These are phyloP conservation scores for Umbelopsis ramanniana DNA, from an alignment of 192 early-diverging fungal species.

Conservation along the genomic window DNA sequence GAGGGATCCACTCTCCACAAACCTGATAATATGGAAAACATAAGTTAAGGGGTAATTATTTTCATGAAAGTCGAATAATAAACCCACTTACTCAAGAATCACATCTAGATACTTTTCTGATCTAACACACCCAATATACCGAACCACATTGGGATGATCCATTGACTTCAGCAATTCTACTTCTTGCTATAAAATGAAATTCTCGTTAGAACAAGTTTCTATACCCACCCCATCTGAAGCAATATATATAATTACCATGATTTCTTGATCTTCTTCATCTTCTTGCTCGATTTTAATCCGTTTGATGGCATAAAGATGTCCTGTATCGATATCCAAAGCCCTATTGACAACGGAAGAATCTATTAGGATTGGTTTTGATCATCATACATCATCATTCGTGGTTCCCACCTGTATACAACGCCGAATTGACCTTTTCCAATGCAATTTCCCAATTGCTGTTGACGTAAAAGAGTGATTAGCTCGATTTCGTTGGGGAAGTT, in stretches of 20 bases:
- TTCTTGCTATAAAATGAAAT: constrained; percentile 58
- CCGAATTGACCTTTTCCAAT: constrained; percentile 93
- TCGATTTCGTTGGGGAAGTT: no score
- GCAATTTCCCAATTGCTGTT: constrained; percentile 76
- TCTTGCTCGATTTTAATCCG: constrained; percentile 73
- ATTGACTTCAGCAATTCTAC: constrained; percentile 85
- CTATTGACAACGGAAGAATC: constrained; percentile 33
- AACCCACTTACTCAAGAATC: constrained; percentile 67
- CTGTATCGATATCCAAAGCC: constrained; percentile 74
- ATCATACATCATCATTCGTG: neutral
- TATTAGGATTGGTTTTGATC: neutral
- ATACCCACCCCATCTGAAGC: neutral
- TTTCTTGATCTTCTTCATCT: constrained; percentile 59
- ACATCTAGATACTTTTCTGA: constrained; percentile 75
- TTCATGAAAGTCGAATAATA: no score
- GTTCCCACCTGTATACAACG: constrained; percentile 73
- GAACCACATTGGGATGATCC: constrained; percentile 79
- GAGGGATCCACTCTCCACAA: constrained; percentile 93
- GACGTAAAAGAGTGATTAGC: neutral
- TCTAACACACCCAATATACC: constrained; percentile 82
- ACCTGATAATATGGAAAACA: constrained; percentile 31
- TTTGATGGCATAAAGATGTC: constrained; percentile 87
- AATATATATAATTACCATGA: constrained; percentile 60
- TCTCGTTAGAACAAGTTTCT: neutral
- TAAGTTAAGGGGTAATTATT: no score